These are phyloP conservation scores for Neonectria punicea DNA, from an alignment of 2,329 filamentous ascomycete species.

Conservation along the genomic window DNA sequence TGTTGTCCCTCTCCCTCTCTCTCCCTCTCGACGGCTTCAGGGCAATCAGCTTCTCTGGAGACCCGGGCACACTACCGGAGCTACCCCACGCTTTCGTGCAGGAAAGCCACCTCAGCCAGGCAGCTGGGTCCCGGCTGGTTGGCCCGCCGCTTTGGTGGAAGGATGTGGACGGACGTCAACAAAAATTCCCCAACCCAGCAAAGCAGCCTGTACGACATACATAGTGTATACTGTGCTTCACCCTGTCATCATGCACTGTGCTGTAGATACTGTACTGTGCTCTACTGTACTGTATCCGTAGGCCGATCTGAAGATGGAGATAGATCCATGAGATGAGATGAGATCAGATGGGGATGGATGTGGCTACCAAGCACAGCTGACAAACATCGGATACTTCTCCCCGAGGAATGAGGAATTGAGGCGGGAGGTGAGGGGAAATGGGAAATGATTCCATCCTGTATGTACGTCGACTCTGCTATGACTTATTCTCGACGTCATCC, in stretches of 20 bases:
- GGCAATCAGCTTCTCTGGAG: too few species aligned
- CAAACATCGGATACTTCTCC: too few species aligned
- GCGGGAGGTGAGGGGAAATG: not conserved
- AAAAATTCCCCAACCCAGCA: not conserved
- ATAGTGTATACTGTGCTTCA: too few species aligned
- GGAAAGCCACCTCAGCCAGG: slow-evolving; percentile 21
- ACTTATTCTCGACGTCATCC: slow-evolving; percentile 41
- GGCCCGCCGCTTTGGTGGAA: not conserved
- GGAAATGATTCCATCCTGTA: not conserved
- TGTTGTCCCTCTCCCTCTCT: too few species aligned
- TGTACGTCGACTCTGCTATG: slow-evolving; percentile 19
- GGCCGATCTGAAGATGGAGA: slow-evolving; percentile 1
- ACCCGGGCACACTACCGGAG: too few species aligned
- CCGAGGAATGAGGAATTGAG: too few species aligned
- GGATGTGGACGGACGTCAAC: too few species aligned
- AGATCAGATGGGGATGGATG: not conserved
- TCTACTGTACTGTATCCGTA: not conserved
- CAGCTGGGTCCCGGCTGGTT: slow-evolving; percentile 24
- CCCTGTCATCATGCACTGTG: too few species aligned
- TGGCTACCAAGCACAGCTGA: not conserved
- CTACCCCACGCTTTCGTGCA: slow-evolving; percentile 23
- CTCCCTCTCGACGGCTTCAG: too few species aligned
- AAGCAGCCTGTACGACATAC: too few species aligned
- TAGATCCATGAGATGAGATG: slow-evolving; percentile 9
- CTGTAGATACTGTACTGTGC: too few species aligned